A percentile compares a stretch with the other conserved stretches of the same genome.
Conservation (phyloP, 2,329 filamentous ascomycete genomes). For the Colletotrichum lentis region DNA sequence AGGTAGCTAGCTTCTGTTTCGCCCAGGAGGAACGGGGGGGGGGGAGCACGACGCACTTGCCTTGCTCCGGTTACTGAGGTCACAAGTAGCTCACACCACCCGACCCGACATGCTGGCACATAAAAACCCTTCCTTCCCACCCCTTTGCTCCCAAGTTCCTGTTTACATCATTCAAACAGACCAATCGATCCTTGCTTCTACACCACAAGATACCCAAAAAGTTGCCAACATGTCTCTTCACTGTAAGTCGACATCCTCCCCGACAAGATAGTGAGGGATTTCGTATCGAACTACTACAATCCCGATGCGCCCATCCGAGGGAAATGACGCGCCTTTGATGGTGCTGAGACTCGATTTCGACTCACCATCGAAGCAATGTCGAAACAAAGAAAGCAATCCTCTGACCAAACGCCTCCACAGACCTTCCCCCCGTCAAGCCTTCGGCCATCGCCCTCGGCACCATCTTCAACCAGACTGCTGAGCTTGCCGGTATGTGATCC, state of each 20-base stretch:
- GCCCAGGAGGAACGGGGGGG: constrained; percentile 12
- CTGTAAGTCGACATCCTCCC: constrained; percentile 53
- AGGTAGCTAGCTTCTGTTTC: constrained; percentile 32
- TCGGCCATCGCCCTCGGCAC: constrained; percentile 97
- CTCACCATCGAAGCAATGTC: not conserved
- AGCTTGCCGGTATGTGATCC: constrained; percentile 68
- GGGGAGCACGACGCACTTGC: constrained; percentile 13
- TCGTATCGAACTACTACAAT: not conserved
- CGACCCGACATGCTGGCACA: constrained; percentile 20
- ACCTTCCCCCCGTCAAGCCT: constrained; percentile 85
- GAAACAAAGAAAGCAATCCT: too few relatives aligned
- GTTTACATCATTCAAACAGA: constrained; percentile 5
- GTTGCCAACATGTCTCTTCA: constrained; percentile 65
- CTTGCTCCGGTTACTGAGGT: constrained; percentile 32
- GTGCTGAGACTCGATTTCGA: not conserved
- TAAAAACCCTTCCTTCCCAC: constrained; percentile 37
- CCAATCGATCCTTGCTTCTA: constrained; percentile 32
- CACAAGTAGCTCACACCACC: constrained; percentile 31
- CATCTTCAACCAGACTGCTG: constrained; percentile 91
- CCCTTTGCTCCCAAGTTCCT: not conserved
- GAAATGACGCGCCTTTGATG: not conserved
- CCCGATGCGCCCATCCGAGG: not conserved
- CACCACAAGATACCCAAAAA: constrained; percentile 32
- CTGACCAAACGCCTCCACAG: constrained; percentile 46
- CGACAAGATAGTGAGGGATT: not conserved